Evolutionary conservation across 2,329 filamentous ascomycete genomes (phyloP).

Genomic region (Hortaea werneckii): DNA sequence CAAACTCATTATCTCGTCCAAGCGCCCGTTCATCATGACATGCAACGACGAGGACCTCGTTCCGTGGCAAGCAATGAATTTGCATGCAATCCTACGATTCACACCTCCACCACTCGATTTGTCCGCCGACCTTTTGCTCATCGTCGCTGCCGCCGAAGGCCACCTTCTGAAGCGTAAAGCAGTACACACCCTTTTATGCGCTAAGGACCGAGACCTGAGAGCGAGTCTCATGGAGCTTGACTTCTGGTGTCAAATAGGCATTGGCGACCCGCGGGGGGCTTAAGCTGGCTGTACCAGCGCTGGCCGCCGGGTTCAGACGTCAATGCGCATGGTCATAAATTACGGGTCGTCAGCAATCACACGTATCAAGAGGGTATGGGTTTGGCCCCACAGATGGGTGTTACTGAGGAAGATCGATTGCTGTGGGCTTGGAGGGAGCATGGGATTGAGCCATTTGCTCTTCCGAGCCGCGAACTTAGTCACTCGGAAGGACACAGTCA

Average conservation of each 20-base stretch:
- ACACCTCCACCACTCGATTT: conserved; percentile 53
- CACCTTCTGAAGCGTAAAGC: conserved; percentile 63
- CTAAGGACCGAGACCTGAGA: conserved; percentile 62
- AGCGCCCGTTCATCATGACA: conserved; percentile 85
- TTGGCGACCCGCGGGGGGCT: conserved; percentile 82
- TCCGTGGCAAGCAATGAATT: conserved; percentile 60
- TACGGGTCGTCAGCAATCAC: conserved; percentile 70
- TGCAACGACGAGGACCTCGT: conserved; percentile 87
- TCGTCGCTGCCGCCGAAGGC: conserved; percentile 80
- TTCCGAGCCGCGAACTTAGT: neutral
- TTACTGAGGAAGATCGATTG: conserved; percentile 52
- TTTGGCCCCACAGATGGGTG: conserved; percentile 41
- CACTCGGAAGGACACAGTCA: conserved; percentile 4
- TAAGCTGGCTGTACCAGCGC: conserved; percentile 78
- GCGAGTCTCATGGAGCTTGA: conserved; percentile 75
- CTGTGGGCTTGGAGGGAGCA: conserved; percentile 59
- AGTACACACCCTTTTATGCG: conserved; percentile 59
- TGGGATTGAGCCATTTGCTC: conserved; percentile 35
- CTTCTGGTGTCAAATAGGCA: conserved; percentile 94
- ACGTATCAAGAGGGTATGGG: conserved; percentile 76
- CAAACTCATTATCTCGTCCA: conserved; percentile 70
- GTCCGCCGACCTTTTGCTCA: conserved; percentile 68
- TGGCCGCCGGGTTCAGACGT: conserved; percentile 64
- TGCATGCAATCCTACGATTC: conserved; percentile 79
- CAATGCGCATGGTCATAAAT: conserved; percentile 54